Conservation (phyloP, 2,329 filamentous ascomycete genomes). For the Paecilomyces sp. region DNA sequence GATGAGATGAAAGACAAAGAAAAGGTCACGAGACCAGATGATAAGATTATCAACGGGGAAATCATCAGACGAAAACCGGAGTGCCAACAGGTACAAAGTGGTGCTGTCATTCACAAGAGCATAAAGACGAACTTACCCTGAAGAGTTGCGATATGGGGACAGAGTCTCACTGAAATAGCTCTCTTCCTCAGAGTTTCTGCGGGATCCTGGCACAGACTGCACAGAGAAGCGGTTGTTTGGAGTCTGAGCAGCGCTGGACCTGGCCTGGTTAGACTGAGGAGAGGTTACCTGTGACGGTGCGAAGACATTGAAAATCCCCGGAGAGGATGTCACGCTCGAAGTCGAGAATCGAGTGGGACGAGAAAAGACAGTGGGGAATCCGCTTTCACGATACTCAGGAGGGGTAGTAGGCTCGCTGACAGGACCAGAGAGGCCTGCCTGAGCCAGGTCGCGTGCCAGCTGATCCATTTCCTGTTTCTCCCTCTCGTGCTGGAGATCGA, state of each 20-base stretch:
- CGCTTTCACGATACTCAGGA: constrained; percentile 79
- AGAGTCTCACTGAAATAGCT: constrained; percentile 61
- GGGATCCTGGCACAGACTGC: constrained; percentile 76
- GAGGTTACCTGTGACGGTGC: constrained; percentile 73
- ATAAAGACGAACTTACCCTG: constrained; percentile 59
- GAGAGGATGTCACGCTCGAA: constrained; percentile 77
- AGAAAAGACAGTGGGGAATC: constrained; percentile 73
- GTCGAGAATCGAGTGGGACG: constrained; percentile 83
- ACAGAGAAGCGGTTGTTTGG: constrained; percentile 65
- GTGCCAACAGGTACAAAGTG: background rate
- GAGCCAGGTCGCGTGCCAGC: constrained; percentile 71
- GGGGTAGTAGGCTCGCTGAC: constrained; percentile 95
- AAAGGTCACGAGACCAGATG: background rate
- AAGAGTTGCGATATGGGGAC: constrained; percentile 62
- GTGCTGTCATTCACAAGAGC: background rate
- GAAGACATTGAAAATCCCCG: constrained; percentile 65
- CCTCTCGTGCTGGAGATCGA: constrained; percentile 75
- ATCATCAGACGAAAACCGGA: background rate
- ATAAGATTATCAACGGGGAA: background rate
- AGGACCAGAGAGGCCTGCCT: constrained; percentile 56
- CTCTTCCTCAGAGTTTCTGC: constrained; percentile 85
- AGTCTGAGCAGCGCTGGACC: constrained; percentile 40
- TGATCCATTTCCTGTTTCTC: constrained; percentile 79
- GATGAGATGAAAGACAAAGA: too few relatives aligned
- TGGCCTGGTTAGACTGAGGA: constrained; percentile 59